Base-by-base conservation (phyloP, 768 basidiomycete genomes). In the Russula emetica region DNA sequence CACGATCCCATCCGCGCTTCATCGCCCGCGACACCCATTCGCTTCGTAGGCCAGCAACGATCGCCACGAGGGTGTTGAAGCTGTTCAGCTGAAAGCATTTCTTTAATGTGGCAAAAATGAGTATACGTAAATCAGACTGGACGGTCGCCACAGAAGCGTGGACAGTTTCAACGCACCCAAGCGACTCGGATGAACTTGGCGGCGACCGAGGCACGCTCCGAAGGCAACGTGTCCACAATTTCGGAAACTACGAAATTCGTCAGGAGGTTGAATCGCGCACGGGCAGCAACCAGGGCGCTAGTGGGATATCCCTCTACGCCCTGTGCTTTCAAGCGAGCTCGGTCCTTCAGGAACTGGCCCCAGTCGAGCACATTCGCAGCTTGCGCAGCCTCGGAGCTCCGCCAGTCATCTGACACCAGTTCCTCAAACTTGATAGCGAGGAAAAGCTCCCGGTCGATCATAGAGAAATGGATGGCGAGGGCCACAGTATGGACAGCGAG, bases 381-480 rank as follows among this genome's bases (percentile, higher is more conserved):
- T 34, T 79, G 87, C 5, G 64, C 64, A 14, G 64, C 64, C 61
- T 83, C 78, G 54, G 82, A 80, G 11, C 79, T 78, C 73, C 81
- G 78, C 87, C 87, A 88, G 44, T 88, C 85, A 55, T 84, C 82
- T 64, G 85, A 79, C 44, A 92, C 85, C n/a, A 94, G 79, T 70
- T 96, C 94, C 70, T 94, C 91, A 71, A 94, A 94, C 69, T 87
- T 88, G 73, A 96, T 81, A 14, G 83, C 82, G 73, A 90, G 85
- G 72, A 94, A 92, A 60, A 95, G 76, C 69, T 95, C 93, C 28
- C 90, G 82, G 67, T 96, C 93, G 67, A 96, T 92, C 81, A 92
- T 87, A 8, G 88, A 81, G 70, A 95, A 90, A 69, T 94, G 90
- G 58, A 85, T 80, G 1, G 88, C 88, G 38, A 97, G 73, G 5